Evolutionary conservation across 2,329 filamentous ascomycete species (phyloP), one percentile per base, ranked within the genome.

Genomic region (Apiospora marii): DNA sequence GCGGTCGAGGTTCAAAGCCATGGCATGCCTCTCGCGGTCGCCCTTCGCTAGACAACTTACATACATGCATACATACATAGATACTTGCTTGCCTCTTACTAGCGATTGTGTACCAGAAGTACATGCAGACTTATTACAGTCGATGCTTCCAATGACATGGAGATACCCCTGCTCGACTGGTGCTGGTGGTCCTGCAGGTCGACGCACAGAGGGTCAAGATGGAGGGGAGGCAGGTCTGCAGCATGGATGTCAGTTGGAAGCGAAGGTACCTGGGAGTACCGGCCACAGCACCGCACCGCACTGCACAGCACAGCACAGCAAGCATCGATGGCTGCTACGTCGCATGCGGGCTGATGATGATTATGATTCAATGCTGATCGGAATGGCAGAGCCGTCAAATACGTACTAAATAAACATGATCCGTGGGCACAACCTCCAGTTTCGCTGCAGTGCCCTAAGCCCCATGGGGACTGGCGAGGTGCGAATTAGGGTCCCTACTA

Each of bases 401-500:
- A 64, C 58, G 58, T 64, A 41, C 37, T 10, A 41, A 41, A 41
- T 10, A 41, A 41, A 41, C 58, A 64, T n/a, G 58, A 13, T 41
- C 16, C 53, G 30, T 61, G 53, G 53, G 27, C 53, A 37, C 27
- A 16, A 27, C 53, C 10, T 34, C 27, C 16, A 37, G 37, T 37
- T 61, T 19, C 13, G 53, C 30, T n/a, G 53, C 58, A 64, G 58
- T 10, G 58, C 34, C 27, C 58, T 64, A 64, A 41, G 34, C 58
- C 58, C 3, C 34, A 41, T 41, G 34, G 58, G 34, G 58, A 64
- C 19, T 64, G 58, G 58, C 34, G 58, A 37, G 58, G 58, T 41
- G 58, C 58, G 46, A 24, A 24, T n/a, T 64, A 64, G 58, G 58
- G 34, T 41, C 34, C 34, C 58, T 64, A 22, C 58, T 64, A 64